Evolutionary conservation across 805 yeast genomes (phyloP).

Genomic region (Cyberlindnera japonica): DNA sequence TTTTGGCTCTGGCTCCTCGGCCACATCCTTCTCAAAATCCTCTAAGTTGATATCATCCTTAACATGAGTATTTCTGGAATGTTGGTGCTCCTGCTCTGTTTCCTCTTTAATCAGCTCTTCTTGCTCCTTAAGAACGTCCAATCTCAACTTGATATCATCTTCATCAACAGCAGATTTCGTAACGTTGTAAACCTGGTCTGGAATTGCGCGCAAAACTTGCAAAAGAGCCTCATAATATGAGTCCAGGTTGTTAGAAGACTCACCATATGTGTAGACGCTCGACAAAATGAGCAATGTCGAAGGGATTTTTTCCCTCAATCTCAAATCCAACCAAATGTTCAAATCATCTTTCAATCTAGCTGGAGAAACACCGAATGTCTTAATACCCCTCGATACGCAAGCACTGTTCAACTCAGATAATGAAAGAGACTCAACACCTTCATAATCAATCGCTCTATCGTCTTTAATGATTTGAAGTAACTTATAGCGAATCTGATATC

Average conservation of each 20-base stretch:
- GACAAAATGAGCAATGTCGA: conserved; percentile 82
- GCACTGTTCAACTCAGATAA: conserved; percentile 81
- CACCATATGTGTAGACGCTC: conserved; percentile 85
- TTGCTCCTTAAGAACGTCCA: conserved; percentile 74
- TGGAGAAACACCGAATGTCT: conserved; percentile 72
- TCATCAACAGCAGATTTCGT: conserved; percentile 84
- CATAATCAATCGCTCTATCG: conserved; percentile 87
- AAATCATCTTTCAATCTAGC: conserved; percentile 80
- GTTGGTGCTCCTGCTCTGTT: conserved; percentile 61
- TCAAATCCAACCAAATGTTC: conserved; percentile 82
- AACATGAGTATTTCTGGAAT: conserved; percentile 22
- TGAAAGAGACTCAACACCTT: conserved; percentile 83
- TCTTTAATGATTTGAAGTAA: conserved; percentile 89
- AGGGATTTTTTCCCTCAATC: conserved; percentile 87
- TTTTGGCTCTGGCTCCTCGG: conserved; percentile 5
- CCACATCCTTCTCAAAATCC: conserved; percentile 32
- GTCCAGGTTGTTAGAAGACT: conserved; percentile 43
- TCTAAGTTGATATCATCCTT: conserved; percentile 37
- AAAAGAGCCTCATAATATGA: conserved; percentile 80
- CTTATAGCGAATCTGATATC: conserved; percentile 90
- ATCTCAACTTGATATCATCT: conserved; percentile 55
- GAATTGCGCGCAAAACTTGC: conserved; percentile 84
- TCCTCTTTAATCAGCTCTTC: conserved; percentile 84
- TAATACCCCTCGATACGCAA: conserved; percentile 92
- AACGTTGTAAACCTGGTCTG: conserved; percentile 93